Conservation (phyloP, 225 moss, liverwort and hornwort species). For the Physcomitrellopsis africana region DNA sequence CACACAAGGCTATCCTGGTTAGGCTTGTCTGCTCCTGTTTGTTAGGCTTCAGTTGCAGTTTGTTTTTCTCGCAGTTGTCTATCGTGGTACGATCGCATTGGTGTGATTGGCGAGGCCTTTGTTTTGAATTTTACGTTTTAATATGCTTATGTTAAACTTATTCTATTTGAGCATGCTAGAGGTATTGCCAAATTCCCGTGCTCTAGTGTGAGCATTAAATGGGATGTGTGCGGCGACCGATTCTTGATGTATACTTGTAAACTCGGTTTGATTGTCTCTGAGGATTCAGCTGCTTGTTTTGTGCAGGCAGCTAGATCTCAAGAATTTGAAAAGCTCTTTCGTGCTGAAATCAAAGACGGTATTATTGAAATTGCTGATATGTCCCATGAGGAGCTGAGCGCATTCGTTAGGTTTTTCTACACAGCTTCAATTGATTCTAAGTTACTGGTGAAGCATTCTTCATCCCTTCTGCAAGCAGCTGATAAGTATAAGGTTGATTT, state of each 20-base stretch:
- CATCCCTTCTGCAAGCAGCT: slow-evolving; percentile 40
- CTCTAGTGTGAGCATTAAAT: not conserved
- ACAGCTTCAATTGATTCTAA: slow-evolving; percentile 36
- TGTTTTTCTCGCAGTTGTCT: not conserved
- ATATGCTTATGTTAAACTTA: not conserved
- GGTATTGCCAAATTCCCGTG: not conserved
- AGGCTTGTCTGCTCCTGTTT: slow-evolving; percentile 20
- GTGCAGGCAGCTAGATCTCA: slow-evolving; percentile 41
- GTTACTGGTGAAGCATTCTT: slow-evolving; percentile 33
- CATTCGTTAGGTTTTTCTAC: slow-evolving; percentile 41
- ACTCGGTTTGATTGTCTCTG: not conserved
- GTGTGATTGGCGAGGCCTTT: not conserved
- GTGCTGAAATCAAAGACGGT: slow-evolving; percentile 26
- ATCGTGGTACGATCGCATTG: not conserved
- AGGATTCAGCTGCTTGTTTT: not conserved
- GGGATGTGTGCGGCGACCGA: slow-evolving; percentile 1
- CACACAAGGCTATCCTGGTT: slow-evolving; percentile 46
- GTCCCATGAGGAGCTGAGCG: slow-evolving; percentile 35
- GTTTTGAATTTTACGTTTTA: not conserved
- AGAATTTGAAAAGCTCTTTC: slow-evolving; percentile 38
- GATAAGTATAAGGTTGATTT: slow-evolving; percentile 43
- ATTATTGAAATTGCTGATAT: slow-evolving; percentile 33
- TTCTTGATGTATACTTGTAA: slow-evolving; percentile 2
- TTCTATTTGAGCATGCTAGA: not conserved
- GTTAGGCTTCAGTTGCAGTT: not conserved